Evolutionary conservation across 495 filamentous ascomycete genomes (phyloP).

Genomic region (Talaromyces proteolyticus): DNA sequence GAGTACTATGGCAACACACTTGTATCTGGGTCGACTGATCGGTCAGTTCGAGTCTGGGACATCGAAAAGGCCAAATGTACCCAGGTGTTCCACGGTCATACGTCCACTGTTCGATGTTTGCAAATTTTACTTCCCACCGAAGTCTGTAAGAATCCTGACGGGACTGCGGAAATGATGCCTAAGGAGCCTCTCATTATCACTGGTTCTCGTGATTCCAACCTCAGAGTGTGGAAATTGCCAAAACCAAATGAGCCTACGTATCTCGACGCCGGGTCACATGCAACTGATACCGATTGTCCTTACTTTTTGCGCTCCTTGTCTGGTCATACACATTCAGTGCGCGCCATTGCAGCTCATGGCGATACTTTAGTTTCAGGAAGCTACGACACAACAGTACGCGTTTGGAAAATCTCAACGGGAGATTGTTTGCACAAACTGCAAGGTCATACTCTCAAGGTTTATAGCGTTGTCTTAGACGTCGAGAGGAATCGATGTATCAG

Average conservation of each 20-base stretch:
- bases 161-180: constrained; percentile 80
- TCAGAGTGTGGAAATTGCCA: constrained; percentile 96
- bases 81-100: constrained; percentile 95
- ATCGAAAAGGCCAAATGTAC: constrained; percentile 87
- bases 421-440: constrained; percentile 82
- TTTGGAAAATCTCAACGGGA: constrained; percentile 96
- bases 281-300: constrained; percentile 80
- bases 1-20: constrained; percentile 94
- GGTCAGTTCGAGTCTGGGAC: constrained; percentile 96
- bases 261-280: constrained; percentile 67
- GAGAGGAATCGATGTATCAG: constrained; percentile 93
- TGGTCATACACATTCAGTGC: constrained; percentile 92
- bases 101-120: constrained; percentile 92
- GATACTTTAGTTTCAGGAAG: constrained; percentile 98
- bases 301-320: constrained; percentile 86
- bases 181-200: constrained; percentile 94
- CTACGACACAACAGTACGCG: constrained; percentile 92
- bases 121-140: constrained; percentile 88
- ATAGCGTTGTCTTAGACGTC: constrained; percentile 92
- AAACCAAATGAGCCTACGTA: constrained; percentile 66
- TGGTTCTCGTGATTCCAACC: constrained; percentile 88
- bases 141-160: constrained; percentile 64
- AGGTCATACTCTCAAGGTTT: constrained; percentile 91
- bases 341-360: constrained; percentile 91
- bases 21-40: constrained; percentile 94